Conservation (phyloP, 768 basidiomycete genomes). For the Mycena rosella region DNA sequence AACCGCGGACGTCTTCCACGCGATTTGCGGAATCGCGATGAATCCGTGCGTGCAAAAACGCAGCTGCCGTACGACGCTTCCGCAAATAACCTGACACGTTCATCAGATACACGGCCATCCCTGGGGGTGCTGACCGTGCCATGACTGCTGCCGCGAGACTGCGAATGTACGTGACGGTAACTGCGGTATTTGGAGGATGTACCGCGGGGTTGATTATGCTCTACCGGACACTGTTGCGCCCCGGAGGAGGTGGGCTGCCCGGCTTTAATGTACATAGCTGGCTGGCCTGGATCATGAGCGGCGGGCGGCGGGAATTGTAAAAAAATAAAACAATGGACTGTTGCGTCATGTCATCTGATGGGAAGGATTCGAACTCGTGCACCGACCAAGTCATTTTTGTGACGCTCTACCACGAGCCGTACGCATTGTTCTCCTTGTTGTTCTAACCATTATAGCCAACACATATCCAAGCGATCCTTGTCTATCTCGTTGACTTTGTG, state of each 20-base stretch:
- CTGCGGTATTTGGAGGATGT: constrained; percentile 79
- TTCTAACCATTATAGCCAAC: constrained; percentile 28
- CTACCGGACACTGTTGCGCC: constrained; percentile 75
- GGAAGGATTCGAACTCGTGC: constrained; percentile 10
- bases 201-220: constrained; percentile 79
- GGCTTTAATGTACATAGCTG: constrained; percentile 68
- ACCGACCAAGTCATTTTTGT: constrained; percentile 30
- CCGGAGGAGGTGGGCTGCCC: constrained; percentile 65
- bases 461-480: constrained; percentile 21
- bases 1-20: constrained; percentile 89
- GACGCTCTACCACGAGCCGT: constrained; percentile 32
- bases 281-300: constrained; percentile 73
- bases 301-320: constrained; percentile 63
- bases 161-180: constrained; percentile 78
- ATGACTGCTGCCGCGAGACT: constrained; percentile 77
- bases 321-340: background rate
- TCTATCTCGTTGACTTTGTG: constrained; percentile 18
- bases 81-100: constrained; percentile 39
- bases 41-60: constrained; percentile 76
- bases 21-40: constrained; percentile 86
- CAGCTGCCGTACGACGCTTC: constrained; percentile 10
- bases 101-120: constrained; percentile 72
- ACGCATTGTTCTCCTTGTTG: constrained; percentile 22
- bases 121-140: constrained; percentile 87
- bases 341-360: constrained; percentile 20